phyloP scores from a whole-genome alignment of 148 eudicot species.

The Drosera capensis region DNA sequence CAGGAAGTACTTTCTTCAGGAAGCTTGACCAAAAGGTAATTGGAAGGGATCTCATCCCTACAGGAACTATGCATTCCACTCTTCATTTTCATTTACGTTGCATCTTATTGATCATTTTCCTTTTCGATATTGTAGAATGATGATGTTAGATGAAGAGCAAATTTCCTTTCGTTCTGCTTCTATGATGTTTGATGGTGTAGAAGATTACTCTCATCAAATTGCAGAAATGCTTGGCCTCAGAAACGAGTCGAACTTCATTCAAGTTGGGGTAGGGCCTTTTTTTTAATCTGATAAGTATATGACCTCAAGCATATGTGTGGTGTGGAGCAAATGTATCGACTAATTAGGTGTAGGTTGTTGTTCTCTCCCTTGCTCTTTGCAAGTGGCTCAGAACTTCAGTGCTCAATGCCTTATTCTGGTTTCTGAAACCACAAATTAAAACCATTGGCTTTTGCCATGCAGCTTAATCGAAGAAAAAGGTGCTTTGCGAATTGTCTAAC shows the following conservation, averaged over 20 bases:
- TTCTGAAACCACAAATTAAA: too few relatives aligned
- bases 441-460: too few relatives aligned
- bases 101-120: background rate
- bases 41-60: too few relatives aligned
- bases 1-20: conserved; percentile 96
- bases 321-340: too few relatives aligned
- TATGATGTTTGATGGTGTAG: conserved; percentile 68
- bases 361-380: too few relatives aligned
- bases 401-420: too few relatives aligned
- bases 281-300: background rate
- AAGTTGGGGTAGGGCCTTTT: conserved; percentile 66
- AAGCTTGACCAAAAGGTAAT: conserved; percentile 91
- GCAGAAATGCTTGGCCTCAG: conserved; percentile 96
- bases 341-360: too few relatives aligned
- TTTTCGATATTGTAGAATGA: conserved; percentile 52
- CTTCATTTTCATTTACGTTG: conserved; percentile 5
- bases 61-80: too few relatives aligned
- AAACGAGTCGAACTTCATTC: conserved; percentile 72
- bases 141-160: conserved; percentile 96
- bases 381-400: too few relatives aligned
- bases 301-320: conserved; percentile 20
- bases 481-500: too few relatives aligned
- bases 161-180: conserved; percentile 83
- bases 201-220: conserved; percentile 97
- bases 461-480: too few relatives aligned